Evolutionary conservation across 2,329 filamentous ascomycete species (phyloP).

Genomic region (Elsinoe ampelina): DNA sequence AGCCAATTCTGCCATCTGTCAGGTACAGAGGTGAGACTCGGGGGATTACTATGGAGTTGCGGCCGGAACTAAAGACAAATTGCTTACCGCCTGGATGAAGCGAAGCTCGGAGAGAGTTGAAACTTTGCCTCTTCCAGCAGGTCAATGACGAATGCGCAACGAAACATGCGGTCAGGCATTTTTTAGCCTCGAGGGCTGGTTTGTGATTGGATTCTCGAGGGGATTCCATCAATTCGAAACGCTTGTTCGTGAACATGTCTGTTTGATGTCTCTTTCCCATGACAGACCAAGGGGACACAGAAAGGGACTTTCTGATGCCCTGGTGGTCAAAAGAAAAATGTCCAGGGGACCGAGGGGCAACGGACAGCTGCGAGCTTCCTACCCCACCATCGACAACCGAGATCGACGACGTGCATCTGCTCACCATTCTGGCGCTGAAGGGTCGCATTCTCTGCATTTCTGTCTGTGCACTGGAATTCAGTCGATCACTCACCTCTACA

Average conservation of each 20-base stretch:
- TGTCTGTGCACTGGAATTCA: too few relatives aligned
- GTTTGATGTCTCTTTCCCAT: background rate
- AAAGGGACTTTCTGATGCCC: background rate
- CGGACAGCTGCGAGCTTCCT: background rate
- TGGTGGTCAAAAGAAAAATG: background rate
- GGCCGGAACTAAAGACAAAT: background rate
- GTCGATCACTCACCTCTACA: too few relatives aligned
- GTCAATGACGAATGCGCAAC: constrained; percentile 16
- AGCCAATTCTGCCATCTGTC: constrained; percentile 1
- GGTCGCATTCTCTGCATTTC: too few relatives aligned
- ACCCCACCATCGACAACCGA: constrained; percentile 2
- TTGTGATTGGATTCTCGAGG: background rate
- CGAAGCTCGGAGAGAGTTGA: constrained; percentile 4
- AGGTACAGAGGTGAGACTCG: constrained; percentile 1
- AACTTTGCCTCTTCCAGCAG: constrained; percentile 17
- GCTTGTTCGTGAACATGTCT: background rate
- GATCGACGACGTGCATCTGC: constrained; percentile 9
- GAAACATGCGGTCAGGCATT: background rate
- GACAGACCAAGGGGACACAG: background rate
- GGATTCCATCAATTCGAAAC: background rate
- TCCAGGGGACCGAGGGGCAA: background rate
- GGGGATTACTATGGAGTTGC: background rate
- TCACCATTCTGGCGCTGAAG: too few relatives aligned
- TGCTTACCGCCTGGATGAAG: constrained; percentile 7
- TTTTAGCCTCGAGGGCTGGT: background rate